Percentiles rank a stretch among this genome's conserved stretches.
Conservation (phyloP, 768 basidiomycete species). For the Boletus eberwhitei region DNA sequence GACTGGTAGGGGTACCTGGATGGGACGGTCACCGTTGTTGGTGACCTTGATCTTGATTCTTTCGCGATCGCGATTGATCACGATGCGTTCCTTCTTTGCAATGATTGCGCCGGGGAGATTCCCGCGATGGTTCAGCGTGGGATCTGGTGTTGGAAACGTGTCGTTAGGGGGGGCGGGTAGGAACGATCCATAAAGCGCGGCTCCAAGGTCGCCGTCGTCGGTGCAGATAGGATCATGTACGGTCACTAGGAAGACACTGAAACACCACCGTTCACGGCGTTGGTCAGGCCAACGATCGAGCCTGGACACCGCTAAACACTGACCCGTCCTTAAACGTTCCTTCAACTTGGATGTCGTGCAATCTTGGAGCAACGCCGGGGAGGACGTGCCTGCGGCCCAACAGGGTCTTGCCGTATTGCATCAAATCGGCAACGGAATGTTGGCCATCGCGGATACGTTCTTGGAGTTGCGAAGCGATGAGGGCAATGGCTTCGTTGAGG, state of each 20-base stretch:
- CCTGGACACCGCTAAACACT: slow-evolving; percentile 18
- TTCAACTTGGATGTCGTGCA: slow-evolving; percentile 92
- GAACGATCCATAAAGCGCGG: slow-evolving; percentile 95
- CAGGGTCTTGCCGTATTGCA: slow-evolving; percentile 87
- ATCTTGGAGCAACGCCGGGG: slow-evolving; percentile 65
- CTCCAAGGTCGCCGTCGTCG: slow-evolving; percentile 67
- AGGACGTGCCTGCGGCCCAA: slow-evolving; percentile 89
- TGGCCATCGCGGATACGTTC: slow-evolving; percentile 91
- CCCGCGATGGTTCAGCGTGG: slow-evolving; percentile 47
- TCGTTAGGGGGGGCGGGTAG: slow-evolving; percentile 70
- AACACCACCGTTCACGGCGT: background rate
- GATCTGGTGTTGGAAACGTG: slow-evolving; percentile 57
- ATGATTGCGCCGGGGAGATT: slow-evolving; percentile 76
- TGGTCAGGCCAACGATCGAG: background rate
- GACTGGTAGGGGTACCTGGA: slow-evolving; percentile 58
- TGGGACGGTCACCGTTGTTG: slow-evolving; percentile 90
- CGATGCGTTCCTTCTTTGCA: slow-evolving; percentile 58
- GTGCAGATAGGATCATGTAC: slow-evolving; percentile 94
- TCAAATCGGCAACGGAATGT: slow-evolving; percentile 84
- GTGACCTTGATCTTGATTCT: slow-evolving; percentile 72
- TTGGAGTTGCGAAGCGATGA: slow-evolving; percentile 90
- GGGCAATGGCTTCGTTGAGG: slow-evolving; percentile 79
- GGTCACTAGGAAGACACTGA: slow-evolving; percentile 85
- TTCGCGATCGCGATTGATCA: slow-evolving; percentile 72
- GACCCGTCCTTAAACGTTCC: slow-evolving; percentile 89